A percentile compares a stretch with the other conserved stretches of the same genome.
These are phyloP conservation scores for Alectoria sarmentosa DNA, from an alignment of 495 filamentous ascomycete species.

Conservation along the genomic window DNA sequence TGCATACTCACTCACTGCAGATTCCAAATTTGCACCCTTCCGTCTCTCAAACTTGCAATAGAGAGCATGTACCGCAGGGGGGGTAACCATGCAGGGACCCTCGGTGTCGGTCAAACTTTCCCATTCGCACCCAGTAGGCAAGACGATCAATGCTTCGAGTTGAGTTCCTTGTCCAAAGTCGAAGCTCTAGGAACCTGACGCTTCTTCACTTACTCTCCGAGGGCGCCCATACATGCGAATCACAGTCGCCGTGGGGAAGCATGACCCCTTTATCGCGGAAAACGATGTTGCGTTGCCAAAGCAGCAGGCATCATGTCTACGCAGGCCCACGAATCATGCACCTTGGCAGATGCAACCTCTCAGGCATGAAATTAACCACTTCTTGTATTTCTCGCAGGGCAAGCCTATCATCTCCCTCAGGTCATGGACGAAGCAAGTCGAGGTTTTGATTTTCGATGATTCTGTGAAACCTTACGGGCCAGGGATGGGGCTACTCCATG, in stretches of 20 bases:
- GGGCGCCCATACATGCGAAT: neutral
- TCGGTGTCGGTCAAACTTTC: neutral
- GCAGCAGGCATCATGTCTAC: neutral
- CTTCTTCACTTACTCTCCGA: neutral
- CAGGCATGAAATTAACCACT: neutral
- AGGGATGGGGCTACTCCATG: neutral
- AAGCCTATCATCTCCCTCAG: neutral
- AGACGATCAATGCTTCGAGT: no score
- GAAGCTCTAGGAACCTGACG: neutral
- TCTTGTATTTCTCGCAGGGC: neutral
- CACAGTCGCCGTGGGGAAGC: neutral
- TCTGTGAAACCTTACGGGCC: neutral
- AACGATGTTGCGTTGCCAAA: neutral
- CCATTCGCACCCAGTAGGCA: no score
- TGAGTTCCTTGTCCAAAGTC: no score
- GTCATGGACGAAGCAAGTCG: neutral
- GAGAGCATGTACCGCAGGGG: neutral
- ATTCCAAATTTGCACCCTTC: neutral
- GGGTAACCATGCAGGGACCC: neutral
- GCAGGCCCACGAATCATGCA: constrained; percentile 1
- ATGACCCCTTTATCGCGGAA: neutral
- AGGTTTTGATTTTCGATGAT: neutral
- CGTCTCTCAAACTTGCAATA: neutral
- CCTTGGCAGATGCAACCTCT: neutral
- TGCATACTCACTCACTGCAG: neutral